phyloP scores from a whole-genome alignment of 2,329 filamentous ascomycete genomes.

The Tolypocladium paradoxum region DNA sequence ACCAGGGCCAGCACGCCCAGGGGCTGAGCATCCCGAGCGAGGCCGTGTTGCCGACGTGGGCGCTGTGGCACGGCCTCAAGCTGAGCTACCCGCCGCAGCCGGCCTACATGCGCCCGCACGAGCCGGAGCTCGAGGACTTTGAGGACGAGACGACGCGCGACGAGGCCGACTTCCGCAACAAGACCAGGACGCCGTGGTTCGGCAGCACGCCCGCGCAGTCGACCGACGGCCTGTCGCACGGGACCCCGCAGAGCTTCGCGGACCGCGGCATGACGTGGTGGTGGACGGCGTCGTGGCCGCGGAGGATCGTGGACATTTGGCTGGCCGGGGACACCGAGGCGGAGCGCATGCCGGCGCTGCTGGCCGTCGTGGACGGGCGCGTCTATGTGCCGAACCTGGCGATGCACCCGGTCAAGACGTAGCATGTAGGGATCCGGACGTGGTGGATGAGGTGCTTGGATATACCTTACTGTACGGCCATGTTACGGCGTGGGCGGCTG shows the following conservation, averaged over 20 bases:
- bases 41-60: conserved; percentile 23
- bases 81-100: conserved; percentile 24
- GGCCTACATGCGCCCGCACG: conserved; percentile 14
- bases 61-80: conserved; percentile 27
- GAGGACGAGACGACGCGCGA: conserved; percentile 4
- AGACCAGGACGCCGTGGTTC: conserved; percentile 12
- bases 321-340: conserved; percentile 11
- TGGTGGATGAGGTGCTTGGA: too few relatives aligned
- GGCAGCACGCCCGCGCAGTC: conserved; percentile 16
- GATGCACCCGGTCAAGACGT: conserved; percentile 25
- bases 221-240: conserved; percentile 14
- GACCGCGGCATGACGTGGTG: conserved; percentile 16
- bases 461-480: too few relatives aligned
- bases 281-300: conserved; percentile 23
- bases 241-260: conserved; percentile 10
- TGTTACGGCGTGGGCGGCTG: too few relatives aligned
- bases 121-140: conserved; percentile 5
- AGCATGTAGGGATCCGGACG: too few relatives aligned
- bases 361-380: conserved; percentile 17
- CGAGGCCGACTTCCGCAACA: conserved; percentile 1
- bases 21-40: conserved; percentile 22
- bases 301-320: conserved; percentile 22
- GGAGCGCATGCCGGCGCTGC: conserved; percentile 13
- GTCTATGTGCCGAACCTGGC: conserved; percentile 23
- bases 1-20: conserved; percentile 18